A percentile compares a stretch with the other conserved stretches of the same genome.
Conservation (phyloP, 768 basidiomycete genomes). For the Macrolepiota dolichaula region DNA sequence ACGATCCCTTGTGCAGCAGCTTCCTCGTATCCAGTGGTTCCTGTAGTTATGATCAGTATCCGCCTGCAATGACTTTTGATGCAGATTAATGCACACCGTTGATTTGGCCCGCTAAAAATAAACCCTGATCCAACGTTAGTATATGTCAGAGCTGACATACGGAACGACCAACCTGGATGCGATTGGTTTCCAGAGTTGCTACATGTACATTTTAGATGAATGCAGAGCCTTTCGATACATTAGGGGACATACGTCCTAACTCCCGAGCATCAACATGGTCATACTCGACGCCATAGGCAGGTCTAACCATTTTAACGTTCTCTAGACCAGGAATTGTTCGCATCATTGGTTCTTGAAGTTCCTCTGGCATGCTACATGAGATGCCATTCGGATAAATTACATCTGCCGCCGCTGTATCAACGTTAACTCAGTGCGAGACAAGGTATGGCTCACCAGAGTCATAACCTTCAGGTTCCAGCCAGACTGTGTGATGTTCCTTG, state of each 20-base stretch:
- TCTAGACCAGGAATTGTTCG: slow-evolving; percentile 83
- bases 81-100: slow-evolving; percentile 54
- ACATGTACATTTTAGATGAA: background rate
- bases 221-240: background rate
- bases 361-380: slow-evolving; percentile 84
- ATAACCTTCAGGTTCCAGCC: slow-evolving; percentile 92
- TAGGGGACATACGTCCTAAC: slow-evolving; percentile 52
- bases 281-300: slow-evolving; percentile 93
- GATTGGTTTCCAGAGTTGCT: slow-evolving; percentile 86
- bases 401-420: slow-evolving; percentile 38
- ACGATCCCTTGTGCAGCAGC: slow-evolving; percentile 89
- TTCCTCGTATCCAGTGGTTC: slow-evolving; percentile 93
- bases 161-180: slow-evolving; percentile 53
- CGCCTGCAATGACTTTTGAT: background rate
- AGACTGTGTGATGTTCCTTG: slow-evolving; percentile 69
- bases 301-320: slow-evolving; percentile 76
- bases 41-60: slow-evolving; percentile 24
- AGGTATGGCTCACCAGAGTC: slow-evolving; percentile 59
- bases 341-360: slow-evolving; percentile 80
- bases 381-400: slow-evolving; percentile 89
- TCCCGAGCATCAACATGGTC: slow-evolving; percentile 88
- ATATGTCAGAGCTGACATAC: background rate
- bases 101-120: slow-evolving; percentile 89
- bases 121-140: slow-evolving; percentile 41
- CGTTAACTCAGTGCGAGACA: background rate